A percentile compares a stretch with the other conserved stretches of the same genome.
Evolutionary conservation across 2,329 filamentous ascomycete genomes (phyloP).

Genomic region (Keithomyces neogunnii): DNA sequence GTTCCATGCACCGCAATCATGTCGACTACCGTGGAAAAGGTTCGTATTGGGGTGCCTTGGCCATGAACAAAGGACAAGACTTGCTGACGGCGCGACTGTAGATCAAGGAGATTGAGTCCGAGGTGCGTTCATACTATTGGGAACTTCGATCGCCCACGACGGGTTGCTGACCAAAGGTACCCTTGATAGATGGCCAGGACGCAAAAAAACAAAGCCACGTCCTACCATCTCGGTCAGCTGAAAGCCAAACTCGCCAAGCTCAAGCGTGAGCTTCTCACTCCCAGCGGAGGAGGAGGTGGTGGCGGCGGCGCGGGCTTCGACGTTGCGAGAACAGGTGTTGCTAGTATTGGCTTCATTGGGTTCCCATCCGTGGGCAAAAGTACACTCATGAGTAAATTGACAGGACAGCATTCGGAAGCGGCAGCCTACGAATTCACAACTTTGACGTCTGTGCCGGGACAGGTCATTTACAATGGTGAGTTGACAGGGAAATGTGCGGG

Average conservation of each 20-base stretch:
- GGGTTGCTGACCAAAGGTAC: slow-evolving; percentile 7
- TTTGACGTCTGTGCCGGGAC: slow-evolving; percentile 90
- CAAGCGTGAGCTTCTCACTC: slow-evolving; percentile 90
- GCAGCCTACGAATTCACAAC: slow-evolving; percentile 99
- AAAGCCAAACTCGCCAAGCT: slow-evolving; percentile 98
- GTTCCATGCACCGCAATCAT: slow-evolving; percentile 47
- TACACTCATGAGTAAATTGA: slow-evolving; percentile 91
- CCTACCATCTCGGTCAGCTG: slow-evolving; percentile 87
- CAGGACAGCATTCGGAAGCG: slow-evolving; percentile 93
- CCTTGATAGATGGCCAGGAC: slow-evolving; percentile 74
- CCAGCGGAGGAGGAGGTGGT: slow-evolving; percentile 65
- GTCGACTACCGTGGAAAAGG: slow-evolving; percentile 97
- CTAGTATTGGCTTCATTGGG: slow-evolving; percentile 94
- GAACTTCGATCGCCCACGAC: slow-evolving; percentile 5
- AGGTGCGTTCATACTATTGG: slow-evolving; percentile 50
- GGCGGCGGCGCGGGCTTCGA: slow-evolving; percentile 88
- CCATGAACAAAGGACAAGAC: background rate
- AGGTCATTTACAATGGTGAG: slow-evolving; percentile 83
- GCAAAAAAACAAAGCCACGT: slow-evolving; percentile 95
- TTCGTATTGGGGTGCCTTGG: slow-evolving; percentile 27
- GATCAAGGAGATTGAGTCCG: slow-evolving; percentile 96
- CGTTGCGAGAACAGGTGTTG: slow-evolving; percentile 94
- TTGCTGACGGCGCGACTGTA: slow-evolving; percentile 35
- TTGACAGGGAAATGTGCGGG: no score
- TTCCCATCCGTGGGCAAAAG: slow-evolving; percentile 98